Base-by-base conservation (phyloP, 495 filamentous ascomycete species). In the Daldinia caldariorum region DNA sequence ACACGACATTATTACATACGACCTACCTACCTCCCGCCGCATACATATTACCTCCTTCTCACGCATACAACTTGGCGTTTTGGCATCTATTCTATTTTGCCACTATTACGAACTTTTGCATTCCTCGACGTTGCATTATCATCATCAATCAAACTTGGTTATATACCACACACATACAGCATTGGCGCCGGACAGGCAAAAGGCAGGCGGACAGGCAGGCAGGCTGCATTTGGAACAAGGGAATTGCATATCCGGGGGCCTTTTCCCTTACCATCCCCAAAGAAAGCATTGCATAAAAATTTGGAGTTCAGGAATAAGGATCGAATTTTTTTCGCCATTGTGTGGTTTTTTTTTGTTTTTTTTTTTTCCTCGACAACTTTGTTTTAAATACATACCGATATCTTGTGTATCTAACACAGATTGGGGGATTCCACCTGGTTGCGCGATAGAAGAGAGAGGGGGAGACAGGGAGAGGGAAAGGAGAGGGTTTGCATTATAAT, bases 181-280 rank as follows among this genome's bases (percentile, higher is more conserved):
- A 64, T 63, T 53, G 53, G 53, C 53, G 53, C 31, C 53, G 13
- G 14, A 14, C 37, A 51, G 60, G 50, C 51, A 26, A 26, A 26
- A 26, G 26, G 26, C 26, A 26, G 26, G 26, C 26, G 3, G 26
- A 26, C 26, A 3, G 14, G 22, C 37, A 38, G 60, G 50, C 53
- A 16, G 60, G 50, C 53, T 57, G 61, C 61, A 64, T 64, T 57
- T 26, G 26, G 61, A 51, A 47, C 31, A n/a, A 38, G 50, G 50
- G 50, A 16, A 29, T 31, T 22, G 60, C 26, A 22, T 58, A 31
- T 26, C 16, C 29, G 54, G 51, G 54, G 41, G 26, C 26, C 26
- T 45, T 16, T 45, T 20, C 20, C 37, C 22, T 45, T 10, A 8
- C 14, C 38, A 3, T 22, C 34, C 35, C 53, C 35, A 8, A 39